Percentiles rank a stretch among this genome's conserved stretches.
Evolutionary conservation across 495 filamentous ascomycete species (phyloP).

Genomic region (Trypethelium eluteriae): DNA sequence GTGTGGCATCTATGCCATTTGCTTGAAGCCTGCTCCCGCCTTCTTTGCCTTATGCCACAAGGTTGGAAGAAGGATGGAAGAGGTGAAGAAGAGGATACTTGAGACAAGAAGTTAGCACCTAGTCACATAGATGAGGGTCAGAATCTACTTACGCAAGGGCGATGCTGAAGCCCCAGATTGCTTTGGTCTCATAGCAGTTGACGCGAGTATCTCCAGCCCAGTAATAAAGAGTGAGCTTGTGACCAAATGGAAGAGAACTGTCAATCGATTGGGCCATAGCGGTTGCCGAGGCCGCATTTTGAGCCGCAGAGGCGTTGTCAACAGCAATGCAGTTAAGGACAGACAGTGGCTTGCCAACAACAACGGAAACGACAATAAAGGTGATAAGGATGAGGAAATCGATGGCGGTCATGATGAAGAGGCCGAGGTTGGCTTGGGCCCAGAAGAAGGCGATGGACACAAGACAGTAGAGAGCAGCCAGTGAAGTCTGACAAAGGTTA

Average conservation of each 20-base stretch:
- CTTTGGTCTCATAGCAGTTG: conserved; percentile 79
- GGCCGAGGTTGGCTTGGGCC: conserved; percentile 61
- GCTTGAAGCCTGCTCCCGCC: conserved; percentile 18
- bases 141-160: conserved; percentile 57
- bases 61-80: conserved; percentile 33
- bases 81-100: conserved; percentile 36
- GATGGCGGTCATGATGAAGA: conserved; percentile 54
- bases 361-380: conserved; percentile 59
- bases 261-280: conserved; percentile 33
- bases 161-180: conserved; percentile 82
- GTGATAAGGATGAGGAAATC: conserved; percentile 65
- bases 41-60: conserved; percentile 38
- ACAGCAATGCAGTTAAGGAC: conserved; percentile 64
- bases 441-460: conserved; percentile 71
- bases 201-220: conserved; percentile 60
- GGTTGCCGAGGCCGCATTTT: conserved; percentile 31
- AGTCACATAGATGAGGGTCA: not conserved
- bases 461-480: conserved; percentile 67
- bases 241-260: conserved; percentile 36
- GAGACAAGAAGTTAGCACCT: not conserved
- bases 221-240: conserved; percentile 44
- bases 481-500: conserved; percentile 50
- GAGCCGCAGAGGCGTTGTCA: conserved; percentile 31
- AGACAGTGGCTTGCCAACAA: conserved; percentile 73
- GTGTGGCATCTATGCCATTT: not conserved